Conservation (phyloP, 1,284 basidiomycete genomes). For the Cryptococcus sp. region DNA sequence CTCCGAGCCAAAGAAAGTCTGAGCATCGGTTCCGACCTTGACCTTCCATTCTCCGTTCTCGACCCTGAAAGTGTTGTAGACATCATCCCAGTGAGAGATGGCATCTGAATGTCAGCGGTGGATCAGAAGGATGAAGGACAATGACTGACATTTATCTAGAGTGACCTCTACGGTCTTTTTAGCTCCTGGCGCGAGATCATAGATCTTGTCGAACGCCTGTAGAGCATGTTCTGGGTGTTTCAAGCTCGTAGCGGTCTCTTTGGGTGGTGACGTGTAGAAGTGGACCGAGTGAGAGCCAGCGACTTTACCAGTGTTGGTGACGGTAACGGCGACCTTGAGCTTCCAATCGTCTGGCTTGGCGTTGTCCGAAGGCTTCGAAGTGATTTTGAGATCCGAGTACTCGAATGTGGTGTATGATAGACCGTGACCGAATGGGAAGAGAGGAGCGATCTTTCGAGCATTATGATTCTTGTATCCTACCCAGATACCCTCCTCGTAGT, state of each 20-base stretch:
- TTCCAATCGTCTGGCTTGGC: constrained; percentile 39
- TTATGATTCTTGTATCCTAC: constrained; percentile 73
- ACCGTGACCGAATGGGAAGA: constrained; percentile 75
- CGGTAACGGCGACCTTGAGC: constrained; percentile 27
- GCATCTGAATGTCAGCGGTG: constrained; percentile 25
- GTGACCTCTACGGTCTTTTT: constrained; percentile 27
- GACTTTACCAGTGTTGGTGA: constrained; percentile 44
- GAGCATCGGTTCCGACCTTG: constrained; percentile 30
- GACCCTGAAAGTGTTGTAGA: constrained; percentile 30
- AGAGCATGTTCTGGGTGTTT: constrained; percentile 39
- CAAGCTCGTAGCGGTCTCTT: constrained; percentile 24
- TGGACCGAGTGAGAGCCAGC: constrained; percentile 41
- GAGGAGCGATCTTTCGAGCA: constrained; percentile 59
- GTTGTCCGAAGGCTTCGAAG: constrained; percentile 17
- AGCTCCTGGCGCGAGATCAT: constrained; percentile 31
- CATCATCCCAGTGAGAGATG: constrained; percentile 47
- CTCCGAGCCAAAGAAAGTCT: constrained; percentile 20
- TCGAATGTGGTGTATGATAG: constrained; percentile 73
- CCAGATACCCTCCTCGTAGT: constrained; percentile 45
- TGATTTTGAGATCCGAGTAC: constrained; percentile 57
- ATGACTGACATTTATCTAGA: constrained; percentile 39
- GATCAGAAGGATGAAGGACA: neutral
- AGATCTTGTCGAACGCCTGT: constrained; percentile 41
- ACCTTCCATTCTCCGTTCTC: constrained; percentile 40
- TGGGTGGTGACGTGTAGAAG: constrained; percentile 38